Conservation (phyloP, 2,329 filamentous ascomycete species). For the Golovinomyces cichoracearum region DNA sequence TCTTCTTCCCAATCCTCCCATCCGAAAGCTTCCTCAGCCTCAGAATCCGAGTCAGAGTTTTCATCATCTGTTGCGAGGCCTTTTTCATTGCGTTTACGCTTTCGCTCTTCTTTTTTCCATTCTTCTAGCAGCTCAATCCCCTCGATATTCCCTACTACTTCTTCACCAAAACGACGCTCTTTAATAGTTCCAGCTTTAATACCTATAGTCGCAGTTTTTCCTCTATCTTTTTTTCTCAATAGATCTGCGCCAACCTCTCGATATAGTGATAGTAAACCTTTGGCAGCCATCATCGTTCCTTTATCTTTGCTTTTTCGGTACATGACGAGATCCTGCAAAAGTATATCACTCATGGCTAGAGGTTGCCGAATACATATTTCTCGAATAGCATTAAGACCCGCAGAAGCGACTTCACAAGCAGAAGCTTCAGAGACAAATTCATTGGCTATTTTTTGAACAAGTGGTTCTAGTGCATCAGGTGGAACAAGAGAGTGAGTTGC, state of each 20-base stretch:
- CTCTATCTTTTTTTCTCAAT: slow-evolving; percentile 68
- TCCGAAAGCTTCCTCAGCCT: slow-evolving; percentile 6
- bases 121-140: slow-evolving; percentile 73
- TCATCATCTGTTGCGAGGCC: slow-evolving; percentile 29
- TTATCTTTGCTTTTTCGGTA: slow-evolving; percentile 97
- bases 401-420: slow-evolving; percentile 69
- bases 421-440: slow-evolving; percentile 93
- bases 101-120: slow-evolving; percentile 78
- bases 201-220: slow-evolving; percentile 69
- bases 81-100: slow-evolving; percentile 45
- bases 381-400: slow-evolving; percentile 78
- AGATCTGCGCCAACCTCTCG: slow-evolving; percentile 75
- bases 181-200: slow-evolving; percentile 50
- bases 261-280: slow-evolving; percentile 72
- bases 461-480: slow-evolving; percentile 69
- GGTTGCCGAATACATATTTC: slow-evolving; percentile 85
- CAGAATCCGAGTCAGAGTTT: slow-evolving; percentile 31
- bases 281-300: slow-evolving; percentile 95
- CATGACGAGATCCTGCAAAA: slow-evolving; percentile 87
- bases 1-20: slow-evolving; percentile 15
- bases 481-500: slow-evolving; percentile 76
- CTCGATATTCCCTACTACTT: slow-evolving; percentile 58
- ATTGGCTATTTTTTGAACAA: slow-evolving; percentile 87
- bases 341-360: slow-evolving; percentile 80
- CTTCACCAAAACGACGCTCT: slow-evolving; percentile 59